A percentile compares a stretch with the other conserved stretches of the same genome.
Conservation (phyloP, 2,329 filamentous ascomycete genomes). For the Phialemoniopsis sp. region DNA sequence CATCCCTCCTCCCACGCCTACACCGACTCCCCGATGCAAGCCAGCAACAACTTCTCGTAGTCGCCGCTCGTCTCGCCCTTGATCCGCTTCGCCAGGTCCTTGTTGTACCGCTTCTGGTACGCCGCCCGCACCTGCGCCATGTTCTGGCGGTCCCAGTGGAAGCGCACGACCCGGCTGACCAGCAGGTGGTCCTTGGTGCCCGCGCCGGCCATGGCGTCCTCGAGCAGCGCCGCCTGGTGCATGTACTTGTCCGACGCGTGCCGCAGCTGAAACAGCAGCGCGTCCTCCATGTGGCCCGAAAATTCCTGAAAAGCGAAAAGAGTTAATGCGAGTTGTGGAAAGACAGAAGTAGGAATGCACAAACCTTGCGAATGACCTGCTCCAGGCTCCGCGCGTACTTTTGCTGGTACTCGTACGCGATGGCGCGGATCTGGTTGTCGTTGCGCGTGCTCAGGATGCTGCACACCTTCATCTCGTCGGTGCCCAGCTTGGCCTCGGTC, state of each 20-base stretch:
- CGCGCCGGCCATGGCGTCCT: conserved; percentile 79
- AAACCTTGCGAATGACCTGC: conserved; percentile 66
- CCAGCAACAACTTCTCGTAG: conserved; percentile 73
- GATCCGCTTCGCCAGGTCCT: conserved; percentile 65
- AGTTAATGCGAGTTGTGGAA: too few species aligned
- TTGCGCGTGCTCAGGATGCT: conserved; percentile 72
- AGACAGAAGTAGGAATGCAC: conserved; percentile 10
- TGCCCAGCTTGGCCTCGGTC: conserved; percentile 68
- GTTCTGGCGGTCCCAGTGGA: conserved; percentile 77
- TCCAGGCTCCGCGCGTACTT: conserved; percentile 69
- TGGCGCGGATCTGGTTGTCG: conserved; percentile 79
- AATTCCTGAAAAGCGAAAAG: conserved; percentile 56
- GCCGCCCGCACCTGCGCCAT: conserved; percentile 75
- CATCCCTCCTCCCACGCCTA: conserved; percentile 6
- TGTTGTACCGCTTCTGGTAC: conserved; percentile 68
- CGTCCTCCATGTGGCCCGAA: conserved; percentile 87
- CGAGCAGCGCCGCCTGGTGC: conserved; percentile 78
- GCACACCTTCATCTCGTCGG: conserved; percentile 74
- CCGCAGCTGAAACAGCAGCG: conserved; percentile 74
- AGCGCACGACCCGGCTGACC: conserved; percentile 70
- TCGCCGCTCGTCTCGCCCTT: conserved; percentile 82
- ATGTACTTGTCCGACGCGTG: conserved; percentile 76
- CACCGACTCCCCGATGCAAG: conserved; percentile 47
- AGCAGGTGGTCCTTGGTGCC: conserved; percentile 85
- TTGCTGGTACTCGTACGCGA: conserved; percentile 68